Base-by-base conservation (phyloP, 352 stramenopile genomes). In the Phytophthora pseudosyringae region DNA sequence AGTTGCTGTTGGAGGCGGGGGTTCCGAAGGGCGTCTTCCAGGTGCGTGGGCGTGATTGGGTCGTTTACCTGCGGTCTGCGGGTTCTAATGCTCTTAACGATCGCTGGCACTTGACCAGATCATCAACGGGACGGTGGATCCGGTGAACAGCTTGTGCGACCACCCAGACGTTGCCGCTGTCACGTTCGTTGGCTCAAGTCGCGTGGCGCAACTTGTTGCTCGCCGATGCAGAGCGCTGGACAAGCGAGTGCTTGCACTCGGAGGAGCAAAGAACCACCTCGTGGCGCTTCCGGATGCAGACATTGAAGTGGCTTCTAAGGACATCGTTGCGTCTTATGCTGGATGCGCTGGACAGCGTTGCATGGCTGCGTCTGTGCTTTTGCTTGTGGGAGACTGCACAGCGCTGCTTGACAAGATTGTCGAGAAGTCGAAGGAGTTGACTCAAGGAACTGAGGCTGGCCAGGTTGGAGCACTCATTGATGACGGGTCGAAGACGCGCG, bases 221-320 rank as follows among this genome's bases (percentile, higher is more conserved):
- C 78, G 95, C 33, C 85, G 91, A 35, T 98, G 95, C 74, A 83
- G 90, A 16, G 79, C 77, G 8, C 65, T 97, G 2, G 87, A 98
- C 67, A 99, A 99, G 76, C 91, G 96, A 16, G 97, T 98, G 31
- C 91, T 98, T 0, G 96, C 97, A 5, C 69, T 99, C 1, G 97
- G 97, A 6, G 97, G 97, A 18, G 97, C 97, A 2, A 99, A 99
- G 83, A 99, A 99, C 78, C 97, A 99, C 78, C 73, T 99, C 3
- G 88, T 99, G 29, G 96, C 96, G 1, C 72, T 99, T 49, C 90
- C 91, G 0, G 97, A 99, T 73, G 98, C 95, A 26, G 89, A 99
- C 52, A 49, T 88, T 8, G 94, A 98, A 1, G 85, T 94, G 49
- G 88, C 97, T 11, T 82, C 96, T 13, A 91, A 91, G 29, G 97